Evolutionary conservation across 306 rosid genomes (phyloP).

Genomic region (Alnus rubra): DNA sequence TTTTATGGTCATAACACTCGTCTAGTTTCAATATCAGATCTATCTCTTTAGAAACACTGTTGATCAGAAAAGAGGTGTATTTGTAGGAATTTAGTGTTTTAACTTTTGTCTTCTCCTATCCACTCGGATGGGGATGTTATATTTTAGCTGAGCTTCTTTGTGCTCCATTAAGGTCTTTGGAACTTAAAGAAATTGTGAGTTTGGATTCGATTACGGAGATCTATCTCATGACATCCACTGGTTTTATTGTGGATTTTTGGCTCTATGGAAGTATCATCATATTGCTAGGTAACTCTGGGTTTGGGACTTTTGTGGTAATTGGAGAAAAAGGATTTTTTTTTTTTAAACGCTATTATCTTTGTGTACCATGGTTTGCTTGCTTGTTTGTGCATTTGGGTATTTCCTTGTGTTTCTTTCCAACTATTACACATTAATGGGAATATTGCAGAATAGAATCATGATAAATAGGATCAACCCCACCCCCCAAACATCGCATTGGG

Average conservation of each 20-base stretch:
- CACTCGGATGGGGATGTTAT: too few relatives aligned
- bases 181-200: background rate
- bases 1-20: background rate
- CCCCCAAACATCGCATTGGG: background rate
- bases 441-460: background rate
- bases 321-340: background rate
- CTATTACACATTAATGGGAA: background rate
- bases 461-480: background rate
- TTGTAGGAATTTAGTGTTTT: background rate
- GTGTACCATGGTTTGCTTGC: background rate
- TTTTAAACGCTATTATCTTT: background rate
- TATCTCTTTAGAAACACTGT: background rate
- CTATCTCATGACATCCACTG: background rate
- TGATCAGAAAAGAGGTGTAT: background rate
- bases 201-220: background rate
- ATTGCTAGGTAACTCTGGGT: background rate
- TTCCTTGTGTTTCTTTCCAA: background rate
- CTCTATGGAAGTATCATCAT: background rate
- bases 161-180: background rate
- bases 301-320: background rate
- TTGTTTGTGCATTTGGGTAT: background rate
- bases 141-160: background rate
- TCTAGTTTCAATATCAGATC: background rate
- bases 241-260: background rate
- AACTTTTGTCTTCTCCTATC: background rate